These are phyloP conservation scores for Pythium utonaiense DNA, from an alignment of 352 stramenopile genomes.

Conservation along the genomic window DNA sequence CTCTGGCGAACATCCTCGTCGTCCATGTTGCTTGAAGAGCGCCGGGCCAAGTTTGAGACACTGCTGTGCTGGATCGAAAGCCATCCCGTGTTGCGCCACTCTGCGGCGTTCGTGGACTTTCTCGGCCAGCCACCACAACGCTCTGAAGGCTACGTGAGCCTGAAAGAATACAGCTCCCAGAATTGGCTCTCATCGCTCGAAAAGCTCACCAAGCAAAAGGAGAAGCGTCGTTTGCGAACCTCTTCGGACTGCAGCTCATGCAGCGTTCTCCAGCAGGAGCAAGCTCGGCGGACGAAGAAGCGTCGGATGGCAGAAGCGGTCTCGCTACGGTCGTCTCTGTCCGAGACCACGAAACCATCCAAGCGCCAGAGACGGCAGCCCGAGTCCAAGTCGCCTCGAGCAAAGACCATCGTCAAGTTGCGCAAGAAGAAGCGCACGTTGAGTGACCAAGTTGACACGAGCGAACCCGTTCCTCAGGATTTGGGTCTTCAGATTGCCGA, in stretches of 20 bases:
- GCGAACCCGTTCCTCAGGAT: neutral
- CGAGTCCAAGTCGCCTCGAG: neutral
- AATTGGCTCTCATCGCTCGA: constrained; percentile 61
- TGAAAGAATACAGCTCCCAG: constrained; percentile 71
- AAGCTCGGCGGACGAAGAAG: constrained; percentile 15
- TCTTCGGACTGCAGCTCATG: constrained; percentile 33
- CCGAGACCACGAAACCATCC: neutral
- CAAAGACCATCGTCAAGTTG: neutral
- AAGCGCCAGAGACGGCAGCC: constrained; percentile 13
- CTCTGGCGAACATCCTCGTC: constrained; percentile 46
- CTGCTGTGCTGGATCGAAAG: constrained; percentile 60
- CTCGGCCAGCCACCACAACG: constrained; percentile 57
- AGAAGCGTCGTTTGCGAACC: constrained; percentile 29
- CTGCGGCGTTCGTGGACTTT: constrained; percentile 40
- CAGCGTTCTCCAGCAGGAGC: constrained; percentile 1
- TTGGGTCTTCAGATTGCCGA: neutral
- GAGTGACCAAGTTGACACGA: neutral
- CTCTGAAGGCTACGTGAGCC: constrained; percentile 57
- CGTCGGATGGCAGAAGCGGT: constrained; percentile 2
- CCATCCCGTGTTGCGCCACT: constrained; percentile 37
- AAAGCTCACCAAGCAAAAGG: constrained; percentile 43
- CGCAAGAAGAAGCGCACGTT: constrained; percentile 16
- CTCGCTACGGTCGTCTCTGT: neutral
- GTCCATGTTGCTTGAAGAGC: constrained; percentile 45
- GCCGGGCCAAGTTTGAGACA: constrained; percentile 43